Evolutionary conservation across 2,329 filamentous ascomycete species (phyloP).

Genomic region (Scytalidium lignicola): DNA sequence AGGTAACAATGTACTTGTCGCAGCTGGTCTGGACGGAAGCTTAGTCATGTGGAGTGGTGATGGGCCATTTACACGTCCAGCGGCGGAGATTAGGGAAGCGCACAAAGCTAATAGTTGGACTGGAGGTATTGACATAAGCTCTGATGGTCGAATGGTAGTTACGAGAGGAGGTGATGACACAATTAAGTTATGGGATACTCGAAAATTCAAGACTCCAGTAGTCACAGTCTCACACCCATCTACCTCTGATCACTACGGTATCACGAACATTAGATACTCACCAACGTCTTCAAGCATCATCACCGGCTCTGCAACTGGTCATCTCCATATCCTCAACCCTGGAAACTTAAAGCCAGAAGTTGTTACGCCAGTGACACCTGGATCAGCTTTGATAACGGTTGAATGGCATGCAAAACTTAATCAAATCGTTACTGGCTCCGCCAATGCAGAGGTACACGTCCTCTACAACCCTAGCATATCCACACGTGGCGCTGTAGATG

Average conservation of each 20-base stretch:
- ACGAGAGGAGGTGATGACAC: constrained; percentile 86
- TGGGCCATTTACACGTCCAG: constrained; percentile 76
- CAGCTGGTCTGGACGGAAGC: constrained; percentile 82
- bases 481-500: constrained; percentile 71
- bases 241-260: constrained; percentile 77
- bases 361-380: constrained; percentile 83
- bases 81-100: constrained; percentile 77
- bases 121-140: constrained; percentile 82
- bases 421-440: constrained; percentile 90
- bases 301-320: constrained; percentile 79
- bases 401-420: constrained; percentile 94
- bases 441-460: constrained; percentile 82
- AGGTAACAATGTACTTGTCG: constrained; percentile 72
- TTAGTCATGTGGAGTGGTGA: constrained; percentile 89
- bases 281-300: constrained; percentile 80
- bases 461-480: constrained; percentile 89
- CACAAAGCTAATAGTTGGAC: constrained; percentile 86
- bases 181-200: constrained; percentile 94
- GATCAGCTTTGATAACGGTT: constrained; percentile 75
- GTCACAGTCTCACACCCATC: constrained; percentile 74
- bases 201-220: constrained; percentile 89
- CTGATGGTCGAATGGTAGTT: constrained; percentile 84
- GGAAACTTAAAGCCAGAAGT: constrained; percentile 82
- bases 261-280: constrained; percentile 84
- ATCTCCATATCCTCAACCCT: constrained; percentile 89